These are phyloP conservation scores for Chrysosporium queenslandicum DNA, from an alignment of 2,329 filamentous ascomycete species.

Conservation along the genomic window DNA sequence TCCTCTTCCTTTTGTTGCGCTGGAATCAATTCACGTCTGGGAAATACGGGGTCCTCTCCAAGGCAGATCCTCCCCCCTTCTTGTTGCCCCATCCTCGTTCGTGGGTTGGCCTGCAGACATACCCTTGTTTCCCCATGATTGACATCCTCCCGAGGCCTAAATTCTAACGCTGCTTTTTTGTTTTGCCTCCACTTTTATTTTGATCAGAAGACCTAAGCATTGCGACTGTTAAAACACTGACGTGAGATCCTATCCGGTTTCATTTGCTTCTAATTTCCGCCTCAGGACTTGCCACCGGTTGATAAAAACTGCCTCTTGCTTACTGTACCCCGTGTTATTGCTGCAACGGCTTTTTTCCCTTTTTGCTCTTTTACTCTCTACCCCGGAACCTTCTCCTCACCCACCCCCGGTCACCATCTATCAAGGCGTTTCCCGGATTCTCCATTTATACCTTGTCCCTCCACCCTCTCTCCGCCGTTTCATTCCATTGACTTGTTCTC, in stretches of 20 bases:
- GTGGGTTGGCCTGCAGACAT: neutral
- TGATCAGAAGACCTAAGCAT: constrained; percentile 3
- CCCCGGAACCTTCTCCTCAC: neutral
- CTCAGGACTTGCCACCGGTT: constrained; percentile 8
- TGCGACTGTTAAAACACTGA: neutral
- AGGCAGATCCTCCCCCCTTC: neutral
- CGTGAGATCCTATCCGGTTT: constrained; percentile 7
- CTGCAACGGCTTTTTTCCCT: constrained; percentile 4
- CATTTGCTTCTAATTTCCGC: constrained; percentile 12
- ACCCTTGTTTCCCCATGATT: constrained; percentile 2
- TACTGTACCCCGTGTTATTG: neutral
- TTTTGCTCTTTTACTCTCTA: neutral
- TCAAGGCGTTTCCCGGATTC: neutral
- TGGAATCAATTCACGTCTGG: too few species aligned
- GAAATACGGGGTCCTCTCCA: neutral
- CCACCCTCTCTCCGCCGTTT: constrained; percentile 1
- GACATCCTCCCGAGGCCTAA: neutral
- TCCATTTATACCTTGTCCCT: constrained; percentile 8
- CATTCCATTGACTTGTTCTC: neutral
- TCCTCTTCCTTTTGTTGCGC: neutral
- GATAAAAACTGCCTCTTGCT: neutral
- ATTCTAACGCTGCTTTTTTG: constrained; percentile 3
- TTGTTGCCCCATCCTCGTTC: constrained; percentile 2
- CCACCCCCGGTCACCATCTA: neutral
- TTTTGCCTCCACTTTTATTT: neutral